Evolutionary conservation across 2,329 filamentous ascomycete species (phyloP).

Genomic region (Calcarisporium arbuscula): DNA sequence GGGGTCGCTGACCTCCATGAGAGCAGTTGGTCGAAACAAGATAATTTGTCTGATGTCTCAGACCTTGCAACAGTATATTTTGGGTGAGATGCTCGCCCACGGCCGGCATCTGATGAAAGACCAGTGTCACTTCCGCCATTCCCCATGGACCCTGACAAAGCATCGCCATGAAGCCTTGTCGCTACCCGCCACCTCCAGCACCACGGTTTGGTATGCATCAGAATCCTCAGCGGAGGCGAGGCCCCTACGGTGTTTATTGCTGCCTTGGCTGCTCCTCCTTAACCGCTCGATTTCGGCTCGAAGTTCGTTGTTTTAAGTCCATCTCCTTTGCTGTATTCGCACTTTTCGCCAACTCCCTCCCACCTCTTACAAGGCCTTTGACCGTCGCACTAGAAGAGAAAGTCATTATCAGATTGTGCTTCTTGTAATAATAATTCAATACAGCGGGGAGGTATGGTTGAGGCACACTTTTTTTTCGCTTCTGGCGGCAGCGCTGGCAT

Average conservation of each 20-base stretch:
- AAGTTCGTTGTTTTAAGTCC: slow-evolving; percentile 12
- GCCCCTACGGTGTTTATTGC: not conserved
- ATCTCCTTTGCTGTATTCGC: slow-evolving; percentile 6
- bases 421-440: no score
- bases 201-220: not conserved
- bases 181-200: slow-evolving; percentile 1
- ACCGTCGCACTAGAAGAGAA: slow-evolving; percentile 7
- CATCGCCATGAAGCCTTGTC: no score
- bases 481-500: slow-evolving; percentile 10
- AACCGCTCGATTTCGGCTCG: slow-evolving; percentile 16
- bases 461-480: slow-evolving; percentile 11
- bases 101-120: no score
- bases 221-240: slow-evolving; percentile 1
- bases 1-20: no score
- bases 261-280: slow-evolving; percentile 5
- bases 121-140: no score
- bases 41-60: no score
- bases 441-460: no score
- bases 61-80: no score
- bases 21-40: no score
- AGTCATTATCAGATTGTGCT: slow-evolving; percentile 1
- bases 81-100: no score
- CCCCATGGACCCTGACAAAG: no score
- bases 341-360: slow-evolving; percentile 2
- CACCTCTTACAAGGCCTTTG: slow-evolving; percentile 7